Percentiles rank a stretch among this genome's conserved stretches.
Conservation (phyloP, 306 rosid genomes). For the Cotoneaster glaucophyllus region DNA sequence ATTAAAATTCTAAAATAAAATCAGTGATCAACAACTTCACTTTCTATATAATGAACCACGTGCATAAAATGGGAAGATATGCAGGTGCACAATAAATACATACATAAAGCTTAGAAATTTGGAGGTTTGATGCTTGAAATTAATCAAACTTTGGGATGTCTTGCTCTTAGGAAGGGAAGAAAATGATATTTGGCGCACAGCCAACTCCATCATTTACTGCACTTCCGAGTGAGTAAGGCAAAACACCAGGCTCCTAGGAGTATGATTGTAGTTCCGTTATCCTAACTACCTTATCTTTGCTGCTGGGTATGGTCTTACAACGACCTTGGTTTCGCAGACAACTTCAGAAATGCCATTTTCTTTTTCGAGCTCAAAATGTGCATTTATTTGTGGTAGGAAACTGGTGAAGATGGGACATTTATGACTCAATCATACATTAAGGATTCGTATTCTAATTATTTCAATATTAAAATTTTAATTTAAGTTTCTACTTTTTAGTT, state of each 20-base stretch:
- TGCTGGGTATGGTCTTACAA: background rate
- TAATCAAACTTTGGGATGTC: background rate
- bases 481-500: too few species aligned
- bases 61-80: background rate
- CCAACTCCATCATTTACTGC: slow-evolving; percentile 46
- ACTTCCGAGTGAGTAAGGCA: background rate
- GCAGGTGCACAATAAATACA: slow-evolving; percentile 1
- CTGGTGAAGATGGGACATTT: background rate
- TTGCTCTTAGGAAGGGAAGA: slow-evolving; percentile 38
- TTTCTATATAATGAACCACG: background rate
- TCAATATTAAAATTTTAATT: background rate
- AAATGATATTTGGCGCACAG: slow-evolving; percentile 27
- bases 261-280: background rate
- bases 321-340: background rate
- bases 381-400: background rate
- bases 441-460: background rate
- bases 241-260: background rate
- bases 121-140: background rate
- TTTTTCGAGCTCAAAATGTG: background rate
- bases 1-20: background rate
- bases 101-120: background rate
- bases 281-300: slow-evolving; percentile 15
- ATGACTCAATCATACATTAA: background rate
- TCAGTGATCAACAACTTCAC: slow-evolving; percentile 1
- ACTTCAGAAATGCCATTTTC: slow-evolving; percentile 8